Percentiles rank a stretch among this genome's conserved stretches.
Conservation (phyloP, 306 rosid genomes). For the Begonia fuchsioides region DNA sequence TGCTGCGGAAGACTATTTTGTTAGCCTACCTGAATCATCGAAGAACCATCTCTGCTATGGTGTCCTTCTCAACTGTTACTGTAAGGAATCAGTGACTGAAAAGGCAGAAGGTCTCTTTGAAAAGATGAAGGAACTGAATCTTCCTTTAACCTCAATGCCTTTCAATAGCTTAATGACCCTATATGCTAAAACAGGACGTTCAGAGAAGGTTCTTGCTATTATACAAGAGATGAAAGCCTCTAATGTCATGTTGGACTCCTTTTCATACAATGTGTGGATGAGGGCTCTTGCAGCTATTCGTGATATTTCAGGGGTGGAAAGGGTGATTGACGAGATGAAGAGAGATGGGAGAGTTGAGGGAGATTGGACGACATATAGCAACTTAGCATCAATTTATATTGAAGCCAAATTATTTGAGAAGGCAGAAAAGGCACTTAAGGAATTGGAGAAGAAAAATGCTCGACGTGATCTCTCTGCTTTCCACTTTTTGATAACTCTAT, state of each 20-base stretch:
- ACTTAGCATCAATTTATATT: conserved; percentile 66
- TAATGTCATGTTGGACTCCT: conserved; percentile 41
- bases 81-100: conserved; percentile 72
- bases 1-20: conserved; percentile 65
- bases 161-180: conserved; percentile 85
- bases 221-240: conserved; percentile 68
- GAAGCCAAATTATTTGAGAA: conserved; percentile 51
- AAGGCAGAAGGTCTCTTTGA: conserved; percentile 71
- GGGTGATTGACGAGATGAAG: conserved; percentile 83
- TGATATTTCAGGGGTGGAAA: conserved; percentile 66
- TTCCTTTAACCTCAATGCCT: conserved; percentile 53
- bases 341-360: conserved; percentile 58
- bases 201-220: conserved; percentile 47
- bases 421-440: conserved; percentile 68
- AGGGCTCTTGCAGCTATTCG: conserved; percentile 64
- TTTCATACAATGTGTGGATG: conserved; percentile 76
- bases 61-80: conserved; percentile 78
- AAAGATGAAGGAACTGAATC: conserved; percentile 78
- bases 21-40: conserved; percentile 55
- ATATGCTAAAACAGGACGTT: conserved; percentile 40
- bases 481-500: conserved; percentile 71
- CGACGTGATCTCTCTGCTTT: conserved; percentile 44
- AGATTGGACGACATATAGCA: conserved; percentile 86
- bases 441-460: conserved; percentile 69
- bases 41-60: conserved; percentile 78